These are phyloP conservation scores for Exophiala oligosperma DNA, from an alignment of 2,329 filamentous ascomycete genomes.

Conservation along the genomic window DNA sequence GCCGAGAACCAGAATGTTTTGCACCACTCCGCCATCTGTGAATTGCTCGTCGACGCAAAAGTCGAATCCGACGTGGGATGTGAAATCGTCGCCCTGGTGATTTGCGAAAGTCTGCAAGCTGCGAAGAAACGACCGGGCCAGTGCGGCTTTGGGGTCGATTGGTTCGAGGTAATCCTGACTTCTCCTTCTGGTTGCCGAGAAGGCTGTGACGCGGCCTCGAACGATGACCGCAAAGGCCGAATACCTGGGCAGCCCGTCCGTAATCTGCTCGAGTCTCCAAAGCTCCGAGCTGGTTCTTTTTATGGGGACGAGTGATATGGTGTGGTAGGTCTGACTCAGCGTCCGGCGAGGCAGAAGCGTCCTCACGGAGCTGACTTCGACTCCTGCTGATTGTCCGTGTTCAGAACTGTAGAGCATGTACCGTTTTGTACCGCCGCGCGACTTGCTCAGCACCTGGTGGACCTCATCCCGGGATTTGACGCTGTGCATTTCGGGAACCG, in stretches of 20 bases:
- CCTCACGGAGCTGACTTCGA: conserved; percentile 54
- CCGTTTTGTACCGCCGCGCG: conserved; percentile 36
- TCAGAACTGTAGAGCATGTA: conserved; percentile 68
- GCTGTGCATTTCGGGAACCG: conserved; percentile 52
- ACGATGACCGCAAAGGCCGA: conserved; percentile 71
- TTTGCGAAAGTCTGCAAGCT: conserved; percentile 43
- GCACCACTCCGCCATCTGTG: conserved; percentile 32
- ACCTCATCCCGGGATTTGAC: conserved; percentile 58
- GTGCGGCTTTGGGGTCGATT: conserved; percentile 53
- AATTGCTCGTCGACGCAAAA: conserved; percentile 60
- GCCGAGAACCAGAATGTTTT: conserved; percentile 62
- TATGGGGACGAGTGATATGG: conserved; percentile 58
- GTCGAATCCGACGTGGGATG: conserved; percentile 72
- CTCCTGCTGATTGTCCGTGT: background rate
- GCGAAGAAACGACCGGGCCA: conserved; percentile 61
- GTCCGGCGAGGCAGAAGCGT: conserved; percentile 59
- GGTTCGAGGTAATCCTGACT: conserved; percentile 61
- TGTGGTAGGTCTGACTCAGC: conserved; percentile 53
- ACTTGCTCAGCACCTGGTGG: conserved; percentile 52
- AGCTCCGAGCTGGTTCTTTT: conserved; percentile 48
- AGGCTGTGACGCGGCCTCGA: conserved; percentile 62
- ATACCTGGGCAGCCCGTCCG: conserved; percentile 61
- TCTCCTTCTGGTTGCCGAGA: conserved; percentile 65
- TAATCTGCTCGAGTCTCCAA: conserved; percentile 70
- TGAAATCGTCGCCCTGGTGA: conserved; percentile 50